phyloP scores from a whole-genome alignment of 1,284 basidiomycete genomes.

The Tausonia pullulans region DNA sequence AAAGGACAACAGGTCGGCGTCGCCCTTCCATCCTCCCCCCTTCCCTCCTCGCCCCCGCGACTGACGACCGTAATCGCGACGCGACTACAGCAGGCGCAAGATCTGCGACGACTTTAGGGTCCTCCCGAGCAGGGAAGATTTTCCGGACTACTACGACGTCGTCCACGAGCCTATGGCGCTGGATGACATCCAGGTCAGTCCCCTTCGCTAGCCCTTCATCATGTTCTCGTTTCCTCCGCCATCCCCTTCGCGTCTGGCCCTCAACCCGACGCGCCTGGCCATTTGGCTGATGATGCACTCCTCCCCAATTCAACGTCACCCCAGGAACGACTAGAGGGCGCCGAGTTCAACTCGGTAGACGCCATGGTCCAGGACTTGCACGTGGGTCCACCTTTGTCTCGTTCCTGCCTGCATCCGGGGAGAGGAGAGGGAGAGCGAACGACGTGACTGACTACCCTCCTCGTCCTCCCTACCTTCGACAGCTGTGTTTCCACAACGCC shows the following conservation, averaged over 20 bases:
- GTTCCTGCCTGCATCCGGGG: not conserved
- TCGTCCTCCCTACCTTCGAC: not conserved
- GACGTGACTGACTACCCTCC: not conserved
- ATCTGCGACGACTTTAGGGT: slow-evolving; percentile 60
- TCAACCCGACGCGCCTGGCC: not conserved
- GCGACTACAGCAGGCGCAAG: slow-evolving; percentile 7
- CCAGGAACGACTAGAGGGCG: not conserved
- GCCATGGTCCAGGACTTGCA: slow-evolving; percentile 32
- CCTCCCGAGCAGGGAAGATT: slow-evolving; percentile 61
- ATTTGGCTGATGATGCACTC: not conserved
- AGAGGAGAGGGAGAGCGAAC: not conserved
- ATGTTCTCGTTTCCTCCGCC: slow-evolving; percentile 61
- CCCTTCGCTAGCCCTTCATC: not conserved
- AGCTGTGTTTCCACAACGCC: slow-evolving; percentile 34
- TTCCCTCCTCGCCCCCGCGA: not conserved
- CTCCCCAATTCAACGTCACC: not conserved
- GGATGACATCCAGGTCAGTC: slow-evolving; percentile 54
- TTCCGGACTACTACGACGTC: slow-evolving; percentile 80
- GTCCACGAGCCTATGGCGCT: slow-evolving; percentile 77
- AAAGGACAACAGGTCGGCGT: not conserved
- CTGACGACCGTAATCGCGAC: not conserved
- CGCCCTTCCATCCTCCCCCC: not conserved
- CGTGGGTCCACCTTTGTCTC: not conserved
- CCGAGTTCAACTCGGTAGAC: not conserved
- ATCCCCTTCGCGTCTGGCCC: slow-evolving; percentile 29